phyloP scores from a whole-genome alignment of 768 basidiomycete species.

The Tylopilus vinaceipallidus region DNA sequence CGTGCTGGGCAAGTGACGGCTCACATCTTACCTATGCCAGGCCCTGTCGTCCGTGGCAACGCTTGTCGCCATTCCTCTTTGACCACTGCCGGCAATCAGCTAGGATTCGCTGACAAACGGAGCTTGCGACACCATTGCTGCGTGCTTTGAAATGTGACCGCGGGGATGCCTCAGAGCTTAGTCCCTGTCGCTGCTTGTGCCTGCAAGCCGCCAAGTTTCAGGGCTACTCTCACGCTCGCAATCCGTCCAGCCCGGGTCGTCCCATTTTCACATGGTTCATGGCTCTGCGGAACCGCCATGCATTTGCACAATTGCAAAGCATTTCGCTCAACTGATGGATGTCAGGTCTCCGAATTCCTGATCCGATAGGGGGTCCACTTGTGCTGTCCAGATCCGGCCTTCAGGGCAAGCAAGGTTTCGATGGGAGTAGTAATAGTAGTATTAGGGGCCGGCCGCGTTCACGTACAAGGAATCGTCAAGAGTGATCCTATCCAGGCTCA shows the following conservation, averaged over 20 bases:
- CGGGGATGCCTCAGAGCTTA: neutral
- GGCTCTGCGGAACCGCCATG: neutral
- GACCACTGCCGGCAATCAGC: neutral
- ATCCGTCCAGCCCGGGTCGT: neutral
- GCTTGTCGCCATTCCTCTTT: neutral
- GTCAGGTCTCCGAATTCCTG: neutral
- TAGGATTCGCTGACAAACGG: neutral
- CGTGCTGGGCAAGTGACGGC: neutral
- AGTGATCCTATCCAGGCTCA: too few relatives aligned
- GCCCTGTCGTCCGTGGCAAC: neutral
- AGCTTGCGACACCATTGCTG: neutral
- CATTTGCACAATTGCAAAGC: neutral
- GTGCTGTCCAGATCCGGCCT: neutral
- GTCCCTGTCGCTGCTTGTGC: neutral
- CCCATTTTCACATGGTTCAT: neutral
- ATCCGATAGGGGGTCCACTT: neutral
- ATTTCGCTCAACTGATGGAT: too few relatives aligned
- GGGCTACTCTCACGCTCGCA: neutral
- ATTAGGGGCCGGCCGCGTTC: too few relatives aligned
- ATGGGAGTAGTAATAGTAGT: too few relatives aligned
- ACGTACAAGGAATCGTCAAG: too few relatives aligned
- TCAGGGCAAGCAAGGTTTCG: conserved; percentile 9
- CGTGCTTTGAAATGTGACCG: neutral
- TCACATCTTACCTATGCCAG: neutral
- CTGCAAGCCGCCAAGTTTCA: neutral